Evolutionary conservation across 2,329 filamentous ascomycete genomes (phyloP).

Genomic region (Exophiala mesophila): DNA sequence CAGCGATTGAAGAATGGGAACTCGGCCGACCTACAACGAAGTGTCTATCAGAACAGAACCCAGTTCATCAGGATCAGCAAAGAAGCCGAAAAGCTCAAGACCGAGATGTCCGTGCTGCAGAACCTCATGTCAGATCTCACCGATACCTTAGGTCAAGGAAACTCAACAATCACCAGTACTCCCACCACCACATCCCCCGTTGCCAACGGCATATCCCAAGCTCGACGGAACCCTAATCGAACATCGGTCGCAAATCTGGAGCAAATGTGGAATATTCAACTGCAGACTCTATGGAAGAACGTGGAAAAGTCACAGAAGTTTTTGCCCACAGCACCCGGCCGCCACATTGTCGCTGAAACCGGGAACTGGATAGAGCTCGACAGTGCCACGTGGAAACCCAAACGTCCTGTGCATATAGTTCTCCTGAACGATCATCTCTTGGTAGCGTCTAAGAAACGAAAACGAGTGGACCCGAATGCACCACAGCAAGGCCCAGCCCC

Average conservation of each 20-base stretch:
- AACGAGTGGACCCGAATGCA: constrained; percentile 64
- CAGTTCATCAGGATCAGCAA: constrained; percentile 99
- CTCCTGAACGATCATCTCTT: constrained; percentile 91
- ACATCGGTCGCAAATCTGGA: constrained; percentile 78
- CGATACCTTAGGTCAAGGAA: constrained; percentile 51
- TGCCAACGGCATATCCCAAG: constrained; percentile 10
- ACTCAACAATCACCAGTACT: constrained; percentile 34
- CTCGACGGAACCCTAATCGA: constrained; percentile 64
- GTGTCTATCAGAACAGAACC: constrained; percentile 92
- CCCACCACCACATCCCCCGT: constrained; percentile 42
- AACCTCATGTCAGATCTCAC: constrained; percentile 92
- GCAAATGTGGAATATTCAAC: constrained; percentile 62
- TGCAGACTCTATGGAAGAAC: constrained; percentile 85
- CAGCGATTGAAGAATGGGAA: constrained; percentile 73
- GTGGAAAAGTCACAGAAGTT: constrained; percentile 99
- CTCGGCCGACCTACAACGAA: constrained; percentile 81
- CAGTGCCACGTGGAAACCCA: constrained; percentile 93
- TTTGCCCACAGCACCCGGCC: constrained; percentile 80
- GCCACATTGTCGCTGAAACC: constrained; percentile 90
- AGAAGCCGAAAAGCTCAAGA: constrained; percentile 95
- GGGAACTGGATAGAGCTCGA: constrained; percentile 94
- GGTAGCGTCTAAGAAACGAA: constrained; percentile 87
- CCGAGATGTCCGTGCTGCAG: constrained; percentile 85
- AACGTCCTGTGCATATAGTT: constrained; percentile 83
- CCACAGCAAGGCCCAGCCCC: constrained; percentile 43